Base-by-base conservation (phyloP, 2,329 filamentous ascomycete genomes). In the Calycina herbarum region DNA sequence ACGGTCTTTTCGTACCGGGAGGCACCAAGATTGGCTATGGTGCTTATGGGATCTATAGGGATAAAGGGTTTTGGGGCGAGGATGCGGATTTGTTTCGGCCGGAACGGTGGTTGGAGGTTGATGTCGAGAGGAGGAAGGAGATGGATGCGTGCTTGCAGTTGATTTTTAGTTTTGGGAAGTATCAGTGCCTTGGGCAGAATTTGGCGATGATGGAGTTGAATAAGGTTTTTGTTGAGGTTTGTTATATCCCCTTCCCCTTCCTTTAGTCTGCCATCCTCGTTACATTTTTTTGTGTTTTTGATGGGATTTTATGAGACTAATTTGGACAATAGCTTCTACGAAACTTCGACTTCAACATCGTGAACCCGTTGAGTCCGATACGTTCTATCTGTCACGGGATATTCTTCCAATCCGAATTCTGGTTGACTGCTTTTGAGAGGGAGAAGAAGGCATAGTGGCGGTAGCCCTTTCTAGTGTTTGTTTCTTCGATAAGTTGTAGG, bases 151-250 rank as follows among this genome's bases (percentile, higher is more conserved):
- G 77, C 1, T 73, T 78, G 59, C 80, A 82, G 57, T 71, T 80
- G 13, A 74, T 80, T 0, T 83, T 83, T 71, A 78, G 78, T 15
- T 74, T 78, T n/a, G 81, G 82, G 0, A 77, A 77, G 42, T 80
- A 76, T 65, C 72, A 77, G 70, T 83, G 82, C 68, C 71, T 83
- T 17, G 82, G 82, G 10, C 80, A 77, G 69, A 73, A 78, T 0
- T 79, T 84, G 63, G 82, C 82, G 1, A 70, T 81, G 64, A 81
- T 83, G 76, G 82, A 83, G 72, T 69, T 83, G 54, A 78, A 82
- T 67, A 84, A 84, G 68, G 75, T 78, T 3, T 72, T 82, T 57
- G 78, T 81, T 15, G 80, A 82, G 79, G 81, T 82, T 73, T 62
- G 76, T 66, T 17, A 29, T 4, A 29, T 29, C 27, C 27, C 4